Evolutionary conservation across 192 early-diverging fungal species (phyloP), one percentile per base, ranked within the genome.

Genomic region (Linnemannia hyalina): DNA sequence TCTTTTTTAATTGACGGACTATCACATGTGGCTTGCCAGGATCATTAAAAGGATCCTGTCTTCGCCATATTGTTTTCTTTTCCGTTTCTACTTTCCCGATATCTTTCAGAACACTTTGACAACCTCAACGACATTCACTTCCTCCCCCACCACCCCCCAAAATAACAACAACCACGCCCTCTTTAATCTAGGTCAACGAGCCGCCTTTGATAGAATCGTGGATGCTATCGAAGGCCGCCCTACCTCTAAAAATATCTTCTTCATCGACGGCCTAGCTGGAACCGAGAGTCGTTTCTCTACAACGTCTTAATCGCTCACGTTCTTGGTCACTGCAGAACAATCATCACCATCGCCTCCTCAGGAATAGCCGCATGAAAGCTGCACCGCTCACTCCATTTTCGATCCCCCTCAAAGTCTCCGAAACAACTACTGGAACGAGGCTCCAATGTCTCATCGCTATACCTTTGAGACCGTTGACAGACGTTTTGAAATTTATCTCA

Each of bases 391-490:
- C 35, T 83, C 83, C 3, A 40, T 47, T 9, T 90, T 90, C 75
- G 75, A 86, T 87, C 22, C 83, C 81, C 8, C 13, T 89, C 46
- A 18, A 54, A 16, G 35, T 83, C 32, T n/a, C 41, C 4, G 40
- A 38, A 29, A 29, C 35, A 49, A 80, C 83, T 1, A 78, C 36
- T 90, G 89, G 89, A 87, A 88, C 73, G 81, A 90, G 81, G 75
- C 73, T 15, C 78, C 81, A 4, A 90, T 90, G 83, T 20, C 38
- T 1, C 35, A 74, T 46, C 71, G 40, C 3, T 54, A 76, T 52
- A 57, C 57, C 11, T 84, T 87, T 71, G 80, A 89, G 29, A 63
- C 79, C 9, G 85, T 87, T 1, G 65, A 82, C 65, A 9, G 77
- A 89, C 54, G 75, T 88, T 3, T 80, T 79, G 35, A 18, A 71